A percentile compares a stretch with the other conserved stretches of the same genome.
Evolutionary conservation across 2,329 filamentous ascomycete species (phyloP).

Genomic region (Colletotrichum sp.): DNA sequence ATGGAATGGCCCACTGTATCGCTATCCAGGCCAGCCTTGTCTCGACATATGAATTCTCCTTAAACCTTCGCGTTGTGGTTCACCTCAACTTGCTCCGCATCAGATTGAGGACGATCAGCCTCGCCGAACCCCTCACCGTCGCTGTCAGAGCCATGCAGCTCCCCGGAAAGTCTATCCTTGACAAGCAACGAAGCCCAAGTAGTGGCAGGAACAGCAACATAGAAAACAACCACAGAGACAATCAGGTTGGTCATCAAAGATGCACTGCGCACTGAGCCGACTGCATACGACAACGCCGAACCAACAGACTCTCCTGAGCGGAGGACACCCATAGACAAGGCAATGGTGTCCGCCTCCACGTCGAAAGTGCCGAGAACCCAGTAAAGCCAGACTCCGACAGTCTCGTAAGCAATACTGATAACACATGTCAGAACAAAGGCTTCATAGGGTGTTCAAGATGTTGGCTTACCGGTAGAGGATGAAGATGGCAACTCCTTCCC

Average conservation of each 20-base stretch:
- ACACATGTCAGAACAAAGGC: neutral
- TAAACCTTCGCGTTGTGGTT: neutral
- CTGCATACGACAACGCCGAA: slow-evolving; percentile 49
- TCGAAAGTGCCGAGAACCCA: slow-evolving; percentile 56
- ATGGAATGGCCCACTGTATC: neutral
- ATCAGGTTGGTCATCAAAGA: slow-evolving; percentile 52
- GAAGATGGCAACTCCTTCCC: slow-evolving; percentile 50
- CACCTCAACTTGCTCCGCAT: neutral
- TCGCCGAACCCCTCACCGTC: neutral
- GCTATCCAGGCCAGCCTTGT: accelerated
- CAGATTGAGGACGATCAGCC: neutral
- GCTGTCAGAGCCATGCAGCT: neutral
- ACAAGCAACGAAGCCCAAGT: slow-evolving; percentile 1
- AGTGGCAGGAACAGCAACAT: slow-evolving; percentile 25
- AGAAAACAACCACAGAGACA: slow-evolving; percentile 52
- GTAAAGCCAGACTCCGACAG: slow-evolving; percentile 43
- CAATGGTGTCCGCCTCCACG: slow-evolving; percentile 53
- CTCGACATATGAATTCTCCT: neutral
- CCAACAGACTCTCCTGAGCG: slow-evolving; percentile 54
- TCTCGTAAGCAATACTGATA: slow-evolving; percentile 1
- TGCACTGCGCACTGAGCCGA: slow-evolving; percentile 49
- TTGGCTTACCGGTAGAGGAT: slow-evolving; percentile 54
- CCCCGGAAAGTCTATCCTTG: neutral
- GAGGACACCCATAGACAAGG: slow-evolving; percentile 51
- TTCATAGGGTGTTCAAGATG: slow-evolving; percentile 16